Percentiles rank a stretch among this genome's conserved stretches.
Conservation (phyloP, 2,329 filamentous ascomycete species). For the Aspergillus terreus region DNA sequence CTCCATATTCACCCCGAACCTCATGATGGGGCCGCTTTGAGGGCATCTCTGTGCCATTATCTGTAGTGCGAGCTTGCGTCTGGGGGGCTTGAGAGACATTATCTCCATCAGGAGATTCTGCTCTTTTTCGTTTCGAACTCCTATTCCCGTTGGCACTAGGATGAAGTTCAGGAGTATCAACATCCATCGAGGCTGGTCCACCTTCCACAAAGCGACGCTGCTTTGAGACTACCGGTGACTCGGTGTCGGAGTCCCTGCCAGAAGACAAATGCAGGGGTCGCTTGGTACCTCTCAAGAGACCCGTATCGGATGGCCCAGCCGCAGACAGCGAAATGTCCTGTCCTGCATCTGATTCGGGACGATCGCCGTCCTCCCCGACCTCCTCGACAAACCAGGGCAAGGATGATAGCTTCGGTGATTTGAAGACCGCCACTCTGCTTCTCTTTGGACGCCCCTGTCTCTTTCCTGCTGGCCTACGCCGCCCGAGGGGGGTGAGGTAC, state of each 20-base stretch:
- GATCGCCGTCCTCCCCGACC: conserved; percentile 2
- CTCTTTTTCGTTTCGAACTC: not conserved
- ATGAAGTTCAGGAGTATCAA: not conserved
- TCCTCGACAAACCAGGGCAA: conserved; percentile 35
- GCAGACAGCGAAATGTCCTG: not conserved
- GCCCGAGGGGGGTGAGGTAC: conserved; percentile 39
- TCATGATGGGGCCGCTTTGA: conserved; percentile 14
- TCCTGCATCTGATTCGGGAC: conserved; percentile 3
- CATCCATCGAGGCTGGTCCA: not conserved
- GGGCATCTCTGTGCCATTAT: not conserved
- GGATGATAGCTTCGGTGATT: conserved; percentile 27
- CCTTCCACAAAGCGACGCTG: not conserved
- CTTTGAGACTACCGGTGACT: not conserved
- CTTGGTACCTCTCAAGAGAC: not conserved
- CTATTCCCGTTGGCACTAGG: not conserved
- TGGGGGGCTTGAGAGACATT: too few relatives aligned
- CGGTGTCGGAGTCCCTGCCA: conserved; percentile 7
- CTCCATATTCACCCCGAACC: not conserved
- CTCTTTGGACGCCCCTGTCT: conserved; percentile 35
- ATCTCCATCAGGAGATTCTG: not conserved
- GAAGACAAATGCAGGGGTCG: not conserved
- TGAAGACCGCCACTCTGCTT: conserved; percentile 40
- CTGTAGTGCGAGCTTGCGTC: not conserved
- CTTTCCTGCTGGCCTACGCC: conserved; percentile 35
- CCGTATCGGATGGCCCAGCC: not conserved